A percentile compares a stretch with the other conserved stretches of the same genome.
These are phyloP conservation scores for Cyclotella sp. DNA, from an alignment of 108 stramenopile species.

Conservation along the genomic window DNA sequence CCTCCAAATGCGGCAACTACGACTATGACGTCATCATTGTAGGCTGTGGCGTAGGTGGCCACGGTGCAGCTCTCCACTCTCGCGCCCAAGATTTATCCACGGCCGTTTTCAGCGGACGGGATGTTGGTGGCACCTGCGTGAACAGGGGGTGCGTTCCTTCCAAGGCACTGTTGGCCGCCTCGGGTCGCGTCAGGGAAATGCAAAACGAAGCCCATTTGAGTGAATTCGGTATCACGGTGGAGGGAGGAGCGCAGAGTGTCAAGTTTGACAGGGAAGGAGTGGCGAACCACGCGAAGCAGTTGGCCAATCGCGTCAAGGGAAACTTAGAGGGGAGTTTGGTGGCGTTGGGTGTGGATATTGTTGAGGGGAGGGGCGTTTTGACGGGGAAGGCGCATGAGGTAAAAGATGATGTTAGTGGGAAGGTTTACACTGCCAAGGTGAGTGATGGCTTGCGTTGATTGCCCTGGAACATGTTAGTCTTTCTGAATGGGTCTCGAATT, in stretches of 20 bases:
- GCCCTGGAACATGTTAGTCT: no score
- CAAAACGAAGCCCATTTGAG: slow-evolving; percentile 71
- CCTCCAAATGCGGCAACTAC: slow-evolving; percentile 55
- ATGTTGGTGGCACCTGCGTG: slow-evolving; percentile 98
- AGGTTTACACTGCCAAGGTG: slow-evolving; percentile 90
- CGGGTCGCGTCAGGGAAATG: slow-evolving; percentile 96
- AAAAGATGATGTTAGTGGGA: slow-evolving; percentile 82
- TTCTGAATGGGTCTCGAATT: no score
- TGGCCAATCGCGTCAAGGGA: slow-evolving; percentile 93
- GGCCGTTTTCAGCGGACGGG: slow-evolving; percentile 93
- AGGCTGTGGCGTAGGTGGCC: slow-evolving; percentile 99
- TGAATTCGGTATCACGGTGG: slow-evolving; percentile 88
- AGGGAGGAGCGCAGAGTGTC: slow-evolving; percentile 62
- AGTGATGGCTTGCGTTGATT: background rate
- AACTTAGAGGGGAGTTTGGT: slow-evolving; percentile 91
- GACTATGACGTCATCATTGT: slow-evolving; percentile 93
- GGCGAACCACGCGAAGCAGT: slow-evolving; percentile 94
- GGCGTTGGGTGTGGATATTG: slow-evolving; percentile 89
- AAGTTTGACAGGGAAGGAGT: slow-evolving; percentile 90
- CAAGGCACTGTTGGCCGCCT: slow-evolving; percentile 97
- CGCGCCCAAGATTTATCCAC: slow-evolving; percentile 90
- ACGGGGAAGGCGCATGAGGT: slow-evolving; percentile 90
- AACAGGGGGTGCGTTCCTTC: slow-evolving; percentile 99
- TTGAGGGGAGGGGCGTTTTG: slow-evolving; percentile 85
- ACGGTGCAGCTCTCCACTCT: slow-evolving; percentile 97